Evolutionary conservation across 768 basidiomycete genomes (phyloP).

Genomic region (Lentinula raphanica): DNA sequence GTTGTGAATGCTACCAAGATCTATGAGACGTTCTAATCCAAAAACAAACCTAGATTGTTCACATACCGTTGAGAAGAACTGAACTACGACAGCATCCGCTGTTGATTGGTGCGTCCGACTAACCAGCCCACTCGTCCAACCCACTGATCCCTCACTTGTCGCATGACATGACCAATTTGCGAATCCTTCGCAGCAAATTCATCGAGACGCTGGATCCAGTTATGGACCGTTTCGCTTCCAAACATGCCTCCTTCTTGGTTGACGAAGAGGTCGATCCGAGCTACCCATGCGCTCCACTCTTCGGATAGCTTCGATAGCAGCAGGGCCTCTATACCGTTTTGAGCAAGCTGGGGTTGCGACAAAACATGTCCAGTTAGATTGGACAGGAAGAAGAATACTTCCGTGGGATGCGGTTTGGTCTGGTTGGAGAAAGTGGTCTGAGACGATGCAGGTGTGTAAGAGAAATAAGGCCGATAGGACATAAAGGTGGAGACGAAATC

Average conservation of each 20-base stretch:
- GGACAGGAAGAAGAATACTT: conserved; percentile 68
- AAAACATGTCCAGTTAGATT: conserved; percentile 64
- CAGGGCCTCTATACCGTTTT: conserved; percentile 49
- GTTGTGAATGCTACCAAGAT: not conserved
- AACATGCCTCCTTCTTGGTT: conserved; percentile 79
- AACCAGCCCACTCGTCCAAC: conserved; percentile 75
- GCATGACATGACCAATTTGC: conserved; percentile 33
- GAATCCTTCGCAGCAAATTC: conserved; percentile 48
- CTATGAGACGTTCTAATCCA: not conserved
- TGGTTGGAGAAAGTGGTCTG: conserved; percentile 46
- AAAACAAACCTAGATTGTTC: not conserved
- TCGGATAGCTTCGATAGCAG: conserved; percentile 60
- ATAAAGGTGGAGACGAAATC: conserved; percentile 75
- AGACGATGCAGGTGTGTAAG: conserved; percentile 34
- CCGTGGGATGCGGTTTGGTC: conserved; percentile 65
- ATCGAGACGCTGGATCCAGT: conserved; percentile 69
- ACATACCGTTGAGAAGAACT: not conserved
- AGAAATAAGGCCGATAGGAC: conserved; percentile 85
- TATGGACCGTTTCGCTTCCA: conserved; percentile 58
- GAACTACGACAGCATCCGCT: conserved; percentile 31
- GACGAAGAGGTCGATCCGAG: conserved; percentile 60
- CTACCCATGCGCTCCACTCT: conserved; percentile 79
- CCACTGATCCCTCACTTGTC: conserved; percentile 53
- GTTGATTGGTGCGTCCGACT: conserved; percentile 43
- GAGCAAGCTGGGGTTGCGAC: conserved; percentile 62